Evolutionary conservation across 164 flowering plant species (phyloP).

Genomic region (Kingdonia uniflora): DNA sequence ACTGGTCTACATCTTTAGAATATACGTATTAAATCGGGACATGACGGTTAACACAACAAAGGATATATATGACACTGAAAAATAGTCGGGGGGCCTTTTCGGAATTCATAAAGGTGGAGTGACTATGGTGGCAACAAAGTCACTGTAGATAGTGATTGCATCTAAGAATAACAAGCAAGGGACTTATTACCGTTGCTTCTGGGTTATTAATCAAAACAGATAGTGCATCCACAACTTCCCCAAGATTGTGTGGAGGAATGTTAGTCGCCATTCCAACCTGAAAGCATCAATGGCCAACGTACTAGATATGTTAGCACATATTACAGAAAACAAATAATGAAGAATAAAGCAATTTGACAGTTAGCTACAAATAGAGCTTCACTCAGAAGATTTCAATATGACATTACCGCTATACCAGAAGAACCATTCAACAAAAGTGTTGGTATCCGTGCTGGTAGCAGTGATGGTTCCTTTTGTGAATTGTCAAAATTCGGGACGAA

Average conservation of each 20-base stretch:
- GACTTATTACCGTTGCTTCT: constrained; percentile 53
- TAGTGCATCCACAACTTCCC: constrained; percentile 90
- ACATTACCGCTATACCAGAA: constrained; percentile 89
- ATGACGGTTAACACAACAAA: too few relatives aligned
- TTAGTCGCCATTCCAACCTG: constrained; percentile 99
- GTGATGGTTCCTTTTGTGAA: constrained; percentile 88
- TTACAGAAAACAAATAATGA: constrained; percentile 1
- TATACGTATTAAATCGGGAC: too few relatives aligned
- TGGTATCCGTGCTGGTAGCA: constrained; percentile 89
- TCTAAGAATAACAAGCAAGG: too few relatives aligned
- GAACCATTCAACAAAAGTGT: constrained; percentile 84
- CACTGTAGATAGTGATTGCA: too few relatives aligned
- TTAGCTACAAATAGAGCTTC: neutral
- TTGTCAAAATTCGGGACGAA: constrained; percentile 87
- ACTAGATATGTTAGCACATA: neutral
- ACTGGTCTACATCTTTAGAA: too few relatives aligned
- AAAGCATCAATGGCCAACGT: constrained; percentile 5
- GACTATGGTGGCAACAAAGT: too few relatives aligned
- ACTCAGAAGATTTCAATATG: too few relatives aligned
- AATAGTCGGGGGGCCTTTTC: too few relatives aligned
- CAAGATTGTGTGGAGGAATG: constrained; percentile 99
- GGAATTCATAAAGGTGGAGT: too few relatives aligned
- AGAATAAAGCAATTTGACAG: neutral
- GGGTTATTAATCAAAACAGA: constrained; percentile 86
- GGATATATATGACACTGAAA: too few relatives aligned